Evolutionary conservation across 495 filamentous ascomycete species (phyloP).

Genomic region (Podospora pseudocomata): DNA sequence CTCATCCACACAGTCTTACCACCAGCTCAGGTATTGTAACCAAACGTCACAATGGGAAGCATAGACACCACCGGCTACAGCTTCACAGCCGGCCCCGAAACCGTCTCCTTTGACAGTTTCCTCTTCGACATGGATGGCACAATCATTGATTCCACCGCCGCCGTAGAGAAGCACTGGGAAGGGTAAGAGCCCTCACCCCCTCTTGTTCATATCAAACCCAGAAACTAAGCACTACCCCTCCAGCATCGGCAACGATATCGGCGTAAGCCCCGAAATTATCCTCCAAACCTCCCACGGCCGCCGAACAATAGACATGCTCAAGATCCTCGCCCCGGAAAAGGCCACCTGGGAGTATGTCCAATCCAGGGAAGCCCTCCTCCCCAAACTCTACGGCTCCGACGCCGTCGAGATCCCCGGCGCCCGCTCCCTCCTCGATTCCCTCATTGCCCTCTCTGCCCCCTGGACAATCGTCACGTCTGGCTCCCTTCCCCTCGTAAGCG

Average conservation of each 20-base stretch:
- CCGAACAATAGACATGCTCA: slow-evolving; percentile 74
- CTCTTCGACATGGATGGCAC: slow-evolving; percentile 93
- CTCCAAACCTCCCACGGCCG: slow-evolving; percentile 82
- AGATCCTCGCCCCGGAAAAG: slow-evolving; percentile 68
- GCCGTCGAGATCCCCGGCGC: slow-evolving; percentile 78
- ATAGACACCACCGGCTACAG: slow-evolving; percentile 7
- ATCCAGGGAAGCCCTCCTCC: slow-evolving; percentile 72
- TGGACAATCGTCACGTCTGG: slow-evolving; percentile 97
- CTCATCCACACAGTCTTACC: background rate
- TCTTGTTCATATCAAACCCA: background rate
- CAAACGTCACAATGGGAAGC: slow-evolving; percentile 24
- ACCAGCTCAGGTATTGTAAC: background rate
- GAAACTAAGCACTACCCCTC: slow-evolving; percentile 10
- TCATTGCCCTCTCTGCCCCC: slow-evolving; percentile 49
- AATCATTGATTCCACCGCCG: slow-evolving; percentile 73
- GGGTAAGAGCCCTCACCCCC: slow-evolving; percentile 48
- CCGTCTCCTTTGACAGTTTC: slow-evolving; percentile 66
- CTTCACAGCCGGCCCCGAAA: slow-evolving; percentile 59
- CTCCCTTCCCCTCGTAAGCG: slow-evolving; percentile 71
- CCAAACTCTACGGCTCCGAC: slow-evolving; percentile 68
- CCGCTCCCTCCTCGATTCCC: slow-evolving; percentile 40
- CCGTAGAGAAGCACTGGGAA: slow-evolving; percentile 91
- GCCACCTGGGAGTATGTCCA: slow-evolving; percentile 91
- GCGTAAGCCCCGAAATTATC: slow-evolving; percentile 76
- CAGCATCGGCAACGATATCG: slow-evolving; percentile 78